These are phyloP conservation scores for Cladosporium sp. DNA, from an alignment of 2,329 filamentous ascomycete genomes.

Conservation along the genomic window DNA sequence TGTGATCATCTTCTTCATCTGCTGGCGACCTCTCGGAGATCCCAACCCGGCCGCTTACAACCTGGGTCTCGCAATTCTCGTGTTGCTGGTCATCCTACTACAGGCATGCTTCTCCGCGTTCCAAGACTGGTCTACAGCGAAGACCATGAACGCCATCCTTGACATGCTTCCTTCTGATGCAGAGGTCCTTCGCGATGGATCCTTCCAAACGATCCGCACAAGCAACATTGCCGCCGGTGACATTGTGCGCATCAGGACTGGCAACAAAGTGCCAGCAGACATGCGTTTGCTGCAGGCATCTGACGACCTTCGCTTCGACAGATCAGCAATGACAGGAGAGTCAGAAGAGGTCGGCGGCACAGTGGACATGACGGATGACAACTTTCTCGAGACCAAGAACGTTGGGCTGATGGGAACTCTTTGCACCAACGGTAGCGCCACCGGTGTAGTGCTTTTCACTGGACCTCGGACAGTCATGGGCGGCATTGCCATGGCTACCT, in stretches of 20 bases:
- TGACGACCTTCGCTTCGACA: slow-evolving; percentile 47
- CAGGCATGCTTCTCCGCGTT: slow-evolving; percentile 51
- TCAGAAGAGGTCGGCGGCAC: slow-evolving; percentile 39
- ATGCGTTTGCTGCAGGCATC: slow-evolving; percentile 44
- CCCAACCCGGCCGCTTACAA: slow-evolving; percentile 46
- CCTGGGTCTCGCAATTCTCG: slow-evolving; percentile 48
- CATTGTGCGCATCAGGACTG: slow-evolving; percentile 42
- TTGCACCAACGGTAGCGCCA: slow-evolving; percentile 44
- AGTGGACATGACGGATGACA: slow-evolving; percentile 43
- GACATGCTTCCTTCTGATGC: slow-evolving; percentile 49
- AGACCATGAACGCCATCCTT: slow-evolving; percentile 51
- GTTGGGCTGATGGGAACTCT: slow-evolving; percentile 48
- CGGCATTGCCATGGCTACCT: slow-evolving; percentile 42
- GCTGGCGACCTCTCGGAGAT: slow-evolving; percentile 49
- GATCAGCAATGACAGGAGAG: slow-evolving; percentile 47
- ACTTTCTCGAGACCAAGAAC: slow-evolving; percentile 47
- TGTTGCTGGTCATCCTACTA: slow-evolving; percentile 50
- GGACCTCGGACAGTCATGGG: slow-evolving; percentile 46
- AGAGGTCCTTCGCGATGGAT: slow-evolving; percentile 39
- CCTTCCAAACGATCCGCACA: slow-evolving; percentile 35
- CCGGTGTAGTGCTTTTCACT: slow-evolving; percentile 45
- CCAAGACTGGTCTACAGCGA: slow-evolving; percentile 50
- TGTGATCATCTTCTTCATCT: slow-evolving; percentile 51
- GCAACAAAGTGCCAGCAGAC: slow-evolving; percentile 48
- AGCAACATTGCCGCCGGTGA: slow-evolving; percentile 44